Conservation (phyloP, 208 protist species). For the Leishmania martiniquensis region DNA sequence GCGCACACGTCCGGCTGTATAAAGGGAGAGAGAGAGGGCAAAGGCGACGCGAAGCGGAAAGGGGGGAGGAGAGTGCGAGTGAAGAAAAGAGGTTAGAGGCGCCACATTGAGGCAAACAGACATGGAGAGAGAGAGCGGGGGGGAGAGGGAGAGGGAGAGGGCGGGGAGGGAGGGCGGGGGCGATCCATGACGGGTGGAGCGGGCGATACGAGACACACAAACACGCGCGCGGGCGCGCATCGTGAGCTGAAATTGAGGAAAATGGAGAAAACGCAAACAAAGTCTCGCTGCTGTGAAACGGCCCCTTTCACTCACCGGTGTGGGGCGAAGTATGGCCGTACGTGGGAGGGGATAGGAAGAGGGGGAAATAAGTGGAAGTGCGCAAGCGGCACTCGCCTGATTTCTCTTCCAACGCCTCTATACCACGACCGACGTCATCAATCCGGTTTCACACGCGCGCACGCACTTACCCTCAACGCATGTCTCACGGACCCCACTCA, state of each 20-base stretch:
- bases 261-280: not conserved
- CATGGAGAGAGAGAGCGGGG: not conserved
- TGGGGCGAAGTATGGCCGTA: not conserved
- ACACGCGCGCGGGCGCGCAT: conserved; percentile 1
- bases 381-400: not conserved
- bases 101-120: not conserved
- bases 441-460: not conserved
- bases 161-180: not conserved
- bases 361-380: not conserved
- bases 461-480: not conserved
- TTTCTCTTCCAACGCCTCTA: not conserved
- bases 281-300: not conserved
- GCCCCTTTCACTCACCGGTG: not conserved
- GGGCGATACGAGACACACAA: conserved; percentile 2
- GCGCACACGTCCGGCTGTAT: not conserved
- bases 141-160: not conserved
- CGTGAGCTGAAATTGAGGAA: conserved; percentile 11
- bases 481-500: too few relatives aligned
- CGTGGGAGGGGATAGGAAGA: not conserved
- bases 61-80: not conserved
- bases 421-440: not conserved
- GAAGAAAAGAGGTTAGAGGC: conserved; percentile 3
- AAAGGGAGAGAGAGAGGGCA: not conserved
- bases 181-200: not conserved
- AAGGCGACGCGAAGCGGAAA: not conserved